These are phyloP conservation scores for Zanthoxylum bungeanum DNA, from an alignment of 345 rosid genomes.

Conservation along the genomic window DNA sequence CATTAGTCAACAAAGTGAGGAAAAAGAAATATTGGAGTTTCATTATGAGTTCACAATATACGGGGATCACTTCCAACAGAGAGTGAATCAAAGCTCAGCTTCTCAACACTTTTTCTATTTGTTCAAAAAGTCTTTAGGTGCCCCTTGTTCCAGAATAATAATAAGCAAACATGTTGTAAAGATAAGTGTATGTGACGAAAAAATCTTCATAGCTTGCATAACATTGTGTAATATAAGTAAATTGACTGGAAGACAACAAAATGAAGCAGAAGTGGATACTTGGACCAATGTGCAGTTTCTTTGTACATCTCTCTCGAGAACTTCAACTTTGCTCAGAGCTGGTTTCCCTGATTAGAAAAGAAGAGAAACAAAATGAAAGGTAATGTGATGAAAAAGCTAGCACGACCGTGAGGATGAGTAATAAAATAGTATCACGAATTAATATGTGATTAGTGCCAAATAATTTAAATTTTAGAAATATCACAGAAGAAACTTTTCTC, in stretches of 20 bases:
- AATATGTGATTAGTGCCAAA: not conserved
- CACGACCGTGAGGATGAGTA: not conserved
- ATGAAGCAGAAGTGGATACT: conserved; percentile 37
- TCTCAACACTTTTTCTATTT: not conserved
- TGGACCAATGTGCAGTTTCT: conserved; percentile 55
- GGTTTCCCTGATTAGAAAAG: conserved; percentile 49
- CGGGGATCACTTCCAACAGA: not conserved
- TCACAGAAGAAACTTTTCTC: not conserved
- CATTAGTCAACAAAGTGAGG: no score
- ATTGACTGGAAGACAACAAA: not conserved
- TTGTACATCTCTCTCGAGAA: conserved; percentile 59
- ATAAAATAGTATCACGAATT: not conserved
- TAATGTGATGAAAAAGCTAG: not conserved
- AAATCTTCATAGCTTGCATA: not conserved
- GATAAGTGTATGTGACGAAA: not conserved
- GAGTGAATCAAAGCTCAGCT: not conserved
- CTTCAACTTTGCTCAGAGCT: conserved; percentile 73
- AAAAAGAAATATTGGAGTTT: no score
- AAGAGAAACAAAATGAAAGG: not conserved
- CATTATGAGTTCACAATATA: not conserved
- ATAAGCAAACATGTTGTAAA: not conserved
- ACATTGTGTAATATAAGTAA: not conserved
- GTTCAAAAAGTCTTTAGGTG: not conserved
- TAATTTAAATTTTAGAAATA: not conserved
- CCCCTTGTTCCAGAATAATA: not conserved